Evolutionary conservation across 2,329 filamentous ascomycete species (phyloP).

Genomic region (Rhexocercosporidium sp.): DNA sequence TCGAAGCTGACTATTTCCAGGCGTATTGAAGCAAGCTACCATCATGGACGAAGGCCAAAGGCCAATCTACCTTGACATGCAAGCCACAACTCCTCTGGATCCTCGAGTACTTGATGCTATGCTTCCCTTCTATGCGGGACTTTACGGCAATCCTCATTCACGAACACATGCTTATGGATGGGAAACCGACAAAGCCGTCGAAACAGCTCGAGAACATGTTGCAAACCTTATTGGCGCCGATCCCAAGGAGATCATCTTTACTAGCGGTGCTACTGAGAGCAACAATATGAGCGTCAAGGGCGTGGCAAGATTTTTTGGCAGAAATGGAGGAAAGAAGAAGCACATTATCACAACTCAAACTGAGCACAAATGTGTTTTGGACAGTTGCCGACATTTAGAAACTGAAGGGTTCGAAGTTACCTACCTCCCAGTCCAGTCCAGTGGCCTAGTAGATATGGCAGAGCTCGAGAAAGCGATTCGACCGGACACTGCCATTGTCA

Average conservation of each 20-base stretch:
- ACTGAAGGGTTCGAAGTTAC: slow-evolving; percentile 96
- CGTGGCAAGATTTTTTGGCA: slow-evolving; percentile 92
- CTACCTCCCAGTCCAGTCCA: slow-evolving; percentile 89
- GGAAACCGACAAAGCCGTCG: slow-evolving; percentile 95
- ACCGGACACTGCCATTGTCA: slow-evolving; percentile 89
- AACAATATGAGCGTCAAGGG: slow-evolving; percentile 99
- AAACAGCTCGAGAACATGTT: slow-evolving; percentile 82
- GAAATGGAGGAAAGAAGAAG: slow-evolving; percentile 87
- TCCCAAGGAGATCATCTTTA: slow-evolving; percentile 98
- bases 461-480: slow-evolving; percentile 87
- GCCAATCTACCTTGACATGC: slow-evolving; percentile 98
- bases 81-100: slow-evolving; percentile 94
- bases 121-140: slow-evolving; percentile 90
- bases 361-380: slow-evolving; percentile 98
- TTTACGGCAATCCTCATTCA: slow-evolving; percentile 97
- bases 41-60: slow-evolving; percentile 91
- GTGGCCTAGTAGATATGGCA: slow-evolving; percentile 83
- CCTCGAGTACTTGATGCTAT: slow-evolving; percentile 95
- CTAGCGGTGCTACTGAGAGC: slow-evolving; percentile 95
- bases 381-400: slow-evolving; percentile 95
- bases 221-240: slow-evolving; percentile 91
- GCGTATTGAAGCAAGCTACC: slow-evolving; percentile 88
- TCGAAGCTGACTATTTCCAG: slow-evolving; percentile 43
- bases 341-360: slow-evolving; percentile 98
- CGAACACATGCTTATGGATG: slow-evolving; percentile 97